Percentiles rank a stretch among this genome's conserved stretches.
Conservation (phyloP, 164 flowering plant species). For the Sedum album region DNA sequence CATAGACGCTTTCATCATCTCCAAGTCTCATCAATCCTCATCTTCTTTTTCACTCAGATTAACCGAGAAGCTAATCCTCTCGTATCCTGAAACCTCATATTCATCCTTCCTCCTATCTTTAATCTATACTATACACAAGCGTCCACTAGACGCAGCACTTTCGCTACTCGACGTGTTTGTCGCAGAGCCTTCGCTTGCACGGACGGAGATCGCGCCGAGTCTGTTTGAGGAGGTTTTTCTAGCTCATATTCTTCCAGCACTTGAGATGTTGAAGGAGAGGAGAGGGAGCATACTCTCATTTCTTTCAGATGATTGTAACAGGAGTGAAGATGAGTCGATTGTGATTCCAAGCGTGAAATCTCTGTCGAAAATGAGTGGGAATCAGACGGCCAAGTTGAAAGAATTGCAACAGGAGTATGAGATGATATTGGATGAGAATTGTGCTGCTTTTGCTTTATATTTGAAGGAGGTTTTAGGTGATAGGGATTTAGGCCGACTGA, state of each 20-base stretch:
- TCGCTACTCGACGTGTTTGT: slow-evolving; percentile 35
- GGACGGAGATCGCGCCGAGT: slow-evolving; percentile 45
- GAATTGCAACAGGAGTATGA: slow-evolving; percentile 50
- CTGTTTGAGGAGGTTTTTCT: slow-evolving; percentile 56
- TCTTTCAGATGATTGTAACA: slow-evolving; percentile 1
- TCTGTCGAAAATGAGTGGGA: slow-evolving; percentile 46
- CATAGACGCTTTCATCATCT: slow-evolving; percentile 40
- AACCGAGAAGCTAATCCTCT: slow-evolving; percentile 38
- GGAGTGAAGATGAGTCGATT: slow-evolving; percentile 12
- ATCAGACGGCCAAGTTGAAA: slow-evolving; percentile 42
- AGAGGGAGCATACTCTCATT: slow-evolving; percentile 31
- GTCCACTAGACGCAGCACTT: slow-evolving; percentile 31
- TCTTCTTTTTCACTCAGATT: slow-evolving; percentile 38
- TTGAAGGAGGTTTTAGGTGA: neutral
- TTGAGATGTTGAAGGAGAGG: slow-evolving; percentile 34
- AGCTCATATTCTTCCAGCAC: slow-evolving; percentile 35
- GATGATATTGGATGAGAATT: slow-evolving; percentile 9
- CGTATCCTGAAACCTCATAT: slow-evolving; percentile 23
- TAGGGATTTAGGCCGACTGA: neutral
- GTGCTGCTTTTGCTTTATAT: neutral
- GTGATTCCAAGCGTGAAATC: slow-evolving; percentile 22
- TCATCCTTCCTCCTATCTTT: slow-evolving; percentile 49
- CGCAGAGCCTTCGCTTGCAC: slow-evolving; percentile 38
- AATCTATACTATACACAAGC: slow-evolving; percentile 24
- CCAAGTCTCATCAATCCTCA: slow-evolving; percentile 21